Percentiles rank a stretch among this genome's conserved stretches.
Conservation (phyloP, 2,329 filamentous ascomycete genomes). For the Thermomyces lanuginosus region DNA sequence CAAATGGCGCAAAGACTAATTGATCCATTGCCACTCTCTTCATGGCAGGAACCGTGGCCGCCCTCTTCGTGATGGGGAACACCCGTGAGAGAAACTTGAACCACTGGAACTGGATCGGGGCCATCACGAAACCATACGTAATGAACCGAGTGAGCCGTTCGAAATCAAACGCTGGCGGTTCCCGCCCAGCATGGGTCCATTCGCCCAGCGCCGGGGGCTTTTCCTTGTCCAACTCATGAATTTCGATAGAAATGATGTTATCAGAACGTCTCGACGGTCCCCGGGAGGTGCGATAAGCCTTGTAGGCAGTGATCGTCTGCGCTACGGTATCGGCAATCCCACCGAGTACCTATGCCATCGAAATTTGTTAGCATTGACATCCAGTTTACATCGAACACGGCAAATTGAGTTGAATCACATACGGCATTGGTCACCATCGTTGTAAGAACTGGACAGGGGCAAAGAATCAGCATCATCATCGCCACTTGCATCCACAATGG, state of each 20-base stretch:
- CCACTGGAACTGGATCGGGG: conserved; percentile 89
- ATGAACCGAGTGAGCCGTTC: conserved; percentile 89
- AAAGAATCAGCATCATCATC: conserved; percentile 3
- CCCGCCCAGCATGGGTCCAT: conserved; percentile 44
- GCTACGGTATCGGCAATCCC: conserved; percentile 94
- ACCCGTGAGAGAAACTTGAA: conserved; percentile 66
- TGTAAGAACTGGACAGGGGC: conserved; percentile 53
- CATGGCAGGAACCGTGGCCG: conserved; percentile 58
- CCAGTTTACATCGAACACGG: neutral
- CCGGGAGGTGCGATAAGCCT: conserved; percentile 43
- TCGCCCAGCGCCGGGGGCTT: conserved; percentile 51
- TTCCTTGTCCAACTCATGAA: conserved; percentile 72
- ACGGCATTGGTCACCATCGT: conserved; percentile 98
- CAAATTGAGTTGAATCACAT: conserved; percentile 17
- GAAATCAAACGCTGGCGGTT: conserved; percentile 82
- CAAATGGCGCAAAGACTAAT: conserved; percentile 78
- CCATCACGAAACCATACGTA: conserved; percentile 94
- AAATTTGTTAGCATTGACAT: conserved; percentile 2
- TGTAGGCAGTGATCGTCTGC: conserved; percentile 72
- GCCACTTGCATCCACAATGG: too few relatives aligned
- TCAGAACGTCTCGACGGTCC: conserved; percentile 36
- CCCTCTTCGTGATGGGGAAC: conserved; percentile 71
- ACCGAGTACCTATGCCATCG: conserved; percentile 54
- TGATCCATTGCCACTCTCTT: conserved; percentile 90
- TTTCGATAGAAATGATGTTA: conserved; percentile 64